Evolutionary conservation across 2,329 filamentous ascomycete genomes (phyloP).

Genomic region (Fusarium xyrophilum): DNA sequence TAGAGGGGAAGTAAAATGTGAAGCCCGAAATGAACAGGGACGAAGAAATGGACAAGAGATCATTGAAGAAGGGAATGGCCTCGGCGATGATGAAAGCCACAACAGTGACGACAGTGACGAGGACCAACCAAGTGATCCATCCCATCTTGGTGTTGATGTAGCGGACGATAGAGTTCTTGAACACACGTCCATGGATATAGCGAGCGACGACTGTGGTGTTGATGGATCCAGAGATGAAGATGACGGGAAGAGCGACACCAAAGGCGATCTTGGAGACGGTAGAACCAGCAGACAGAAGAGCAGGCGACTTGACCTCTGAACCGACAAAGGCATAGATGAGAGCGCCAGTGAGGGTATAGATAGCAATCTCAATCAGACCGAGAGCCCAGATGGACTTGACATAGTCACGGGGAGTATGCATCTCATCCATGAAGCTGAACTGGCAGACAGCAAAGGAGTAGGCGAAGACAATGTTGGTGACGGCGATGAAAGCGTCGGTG

Average conservation of each 20-base stretch:
- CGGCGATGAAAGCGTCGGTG: conserved; percentile 63
- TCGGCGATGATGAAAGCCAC: conserved; percentile 75
- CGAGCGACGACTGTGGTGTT: conserved; percentile 60
- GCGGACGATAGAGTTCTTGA: conserved; percentile 51
- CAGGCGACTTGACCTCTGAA: conserved; percentile 67
- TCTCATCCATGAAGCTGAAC: conserved; percentile 62
- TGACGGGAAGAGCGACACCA: conserved; percentile 73
- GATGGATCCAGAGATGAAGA: conserved; percentile 76
- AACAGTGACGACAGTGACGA: conserved; percentile 65
- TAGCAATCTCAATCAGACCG: conserved; percentile 65
- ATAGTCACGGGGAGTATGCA: conserved; percentile 57
- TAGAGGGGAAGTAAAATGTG: conserved; percentile 52
- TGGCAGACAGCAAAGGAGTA: conserved; percentile 65
- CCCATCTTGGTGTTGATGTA: conserved; percentile 58
- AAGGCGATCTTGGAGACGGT: conserved; percentile 71
- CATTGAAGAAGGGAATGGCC: conserved; percentile 75
- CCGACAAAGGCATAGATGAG: conserved; percentile 76
- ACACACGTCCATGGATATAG: conserved; percentile 56
- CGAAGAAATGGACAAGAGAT: conserved; percentile 65
- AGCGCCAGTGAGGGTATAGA: conserved; percentile 72
- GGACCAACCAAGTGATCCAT: conserved; percentile 63
- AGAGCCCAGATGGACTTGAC: conserved; percentile 66
- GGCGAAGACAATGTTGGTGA: conserved; percentile 75
- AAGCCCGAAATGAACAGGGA: conserved; percentile 58
- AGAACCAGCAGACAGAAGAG: conserved; percentile 68